Evolutionary conservation across 257 asterid genomes (phyloP).

Genomic region (Galeopsis tetrahit): DNA sequence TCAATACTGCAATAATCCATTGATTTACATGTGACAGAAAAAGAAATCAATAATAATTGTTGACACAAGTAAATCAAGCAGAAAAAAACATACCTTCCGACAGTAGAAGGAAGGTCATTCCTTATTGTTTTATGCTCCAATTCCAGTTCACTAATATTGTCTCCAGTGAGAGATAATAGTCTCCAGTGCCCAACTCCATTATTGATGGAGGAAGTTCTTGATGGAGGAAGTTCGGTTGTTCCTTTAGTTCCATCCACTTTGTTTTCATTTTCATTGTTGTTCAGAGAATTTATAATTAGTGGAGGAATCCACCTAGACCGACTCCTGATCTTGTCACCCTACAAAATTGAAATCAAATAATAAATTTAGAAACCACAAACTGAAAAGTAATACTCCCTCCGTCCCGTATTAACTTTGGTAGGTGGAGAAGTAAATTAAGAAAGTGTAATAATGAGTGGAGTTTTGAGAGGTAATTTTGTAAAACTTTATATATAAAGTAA

Average conservation of each 20-base stretch:
- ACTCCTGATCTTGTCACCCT: slow-evolving; percentile 88
- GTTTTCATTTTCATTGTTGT: no score
- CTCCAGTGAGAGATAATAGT: neutral
- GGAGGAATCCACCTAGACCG: slow-evolving; percentile 76
- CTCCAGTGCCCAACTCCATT: no score
- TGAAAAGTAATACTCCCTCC: neutral
- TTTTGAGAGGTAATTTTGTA: no score
- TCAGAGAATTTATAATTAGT: no score
- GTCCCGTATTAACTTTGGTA: no score
- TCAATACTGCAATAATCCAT: no score
- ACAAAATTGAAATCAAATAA: slow-evolving; percentile 37
- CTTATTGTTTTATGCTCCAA: slow-evolving; percentile 50
- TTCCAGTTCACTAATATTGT: slow-evolving; percentile 49
- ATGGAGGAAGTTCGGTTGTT: no score
- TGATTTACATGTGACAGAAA: neutral
- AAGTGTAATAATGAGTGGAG: no score
- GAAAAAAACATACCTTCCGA: slow-evolving; percentile 59
- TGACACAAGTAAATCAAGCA: slow-evolving; percentile 26
- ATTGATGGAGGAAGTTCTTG: no score
- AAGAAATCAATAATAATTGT: slow-evolving; percentile 16
- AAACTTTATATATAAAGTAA: no score
- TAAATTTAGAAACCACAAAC: slow-evolving; percentile 23
- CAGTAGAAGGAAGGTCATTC: slow-evolving; percentile 43
- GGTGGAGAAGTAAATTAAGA: no score
- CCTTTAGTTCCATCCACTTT: no score